These are phyloP conservation scores for Lactarius tabidus DNA, from an alignment of 768 basidiomycete species.

Conservation along the genomic window DNA sequence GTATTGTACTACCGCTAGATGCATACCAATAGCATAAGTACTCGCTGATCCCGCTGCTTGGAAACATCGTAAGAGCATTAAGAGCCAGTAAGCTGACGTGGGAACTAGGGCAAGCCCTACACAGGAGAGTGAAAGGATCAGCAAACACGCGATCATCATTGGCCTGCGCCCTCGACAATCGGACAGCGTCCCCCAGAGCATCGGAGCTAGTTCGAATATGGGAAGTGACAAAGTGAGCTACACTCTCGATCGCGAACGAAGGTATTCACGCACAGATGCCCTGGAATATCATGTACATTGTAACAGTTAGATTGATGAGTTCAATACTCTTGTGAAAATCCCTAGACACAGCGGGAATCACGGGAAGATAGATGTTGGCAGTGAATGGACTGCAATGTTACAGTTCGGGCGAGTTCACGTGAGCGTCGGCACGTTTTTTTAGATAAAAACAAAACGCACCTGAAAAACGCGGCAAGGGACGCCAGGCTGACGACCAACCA, in stretches of 20 bases:
- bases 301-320: conserved; percentile 76
- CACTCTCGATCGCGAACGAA: not conserved
- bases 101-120: conserved; percentile 55
- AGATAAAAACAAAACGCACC: conserved; percentile 41
- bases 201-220: conserved; percentile 34
- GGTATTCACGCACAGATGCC: conserved; percentile 46
- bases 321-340: conserved; percentile 65
- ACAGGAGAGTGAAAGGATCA: conserved; percentile 61
- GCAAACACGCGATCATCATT: conserved; percentile 57
- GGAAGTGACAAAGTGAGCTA: not conserved
- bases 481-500: conserved; percentile 62
- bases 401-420: not conserved
- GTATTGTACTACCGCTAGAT: not conserved
- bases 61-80: conserved; percentile 74
- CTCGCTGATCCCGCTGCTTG: conserved; percentile 80
- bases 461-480: conserved; percentile 60
- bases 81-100: conserved; percentile 65
- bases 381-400: conserved; percentile 59
- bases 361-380: conserved; percentile 76
- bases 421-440: not conserved
- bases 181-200: conserved; percentile 65
- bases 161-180: conserved; percentile 63
- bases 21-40: conserved; percentile 65
- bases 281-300: conserved; percentile 69
- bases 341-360: conserved; percentile 60